These are phyloP conservation scores for Claviceps digitariae DNA, from an alignment of 2,329 filamentous ascomycete species.

Conservation along the genomic window DNA sequence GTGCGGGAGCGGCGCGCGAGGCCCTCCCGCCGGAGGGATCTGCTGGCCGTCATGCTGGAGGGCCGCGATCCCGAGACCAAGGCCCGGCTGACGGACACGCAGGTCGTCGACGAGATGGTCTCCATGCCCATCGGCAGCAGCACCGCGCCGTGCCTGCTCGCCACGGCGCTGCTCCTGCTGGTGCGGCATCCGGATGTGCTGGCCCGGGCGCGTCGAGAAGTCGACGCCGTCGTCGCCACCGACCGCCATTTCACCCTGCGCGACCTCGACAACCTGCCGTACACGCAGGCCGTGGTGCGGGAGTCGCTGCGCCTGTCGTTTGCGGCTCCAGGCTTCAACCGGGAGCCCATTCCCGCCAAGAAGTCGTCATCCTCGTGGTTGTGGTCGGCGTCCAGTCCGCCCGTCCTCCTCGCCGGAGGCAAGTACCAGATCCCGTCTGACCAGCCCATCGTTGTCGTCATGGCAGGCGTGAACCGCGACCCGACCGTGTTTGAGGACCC, in stretches of 20 bases:
- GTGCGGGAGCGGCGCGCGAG: conserved; percentile 41
- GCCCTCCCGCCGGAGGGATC: conserved; percentile 41
- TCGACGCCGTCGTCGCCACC: conserved; percentile 35
- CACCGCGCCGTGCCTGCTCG: conserved; percentile 33
- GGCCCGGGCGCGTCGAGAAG: conserved; percentile 36
- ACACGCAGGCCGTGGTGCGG: conserved; percentile 39
- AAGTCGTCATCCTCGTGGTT: too few relatives aligned
- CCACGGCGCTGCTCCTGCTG: conserved; percentile 35
- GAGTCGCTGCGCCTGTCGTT: conserved; percentile 41
- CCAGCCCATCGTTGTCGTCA: conserved; percentile 34
- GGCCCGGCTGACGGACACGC: conserved; percentile 40
- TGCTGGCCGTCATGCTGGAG: conserved; percentile 46
- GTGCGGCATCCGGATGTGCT: conserved; percentile 35
- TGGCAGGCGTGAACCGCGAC: conserved; percentile 37
- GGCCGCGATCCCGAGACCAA: conserved; percentile 49
- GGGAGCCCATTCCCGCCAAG: conserved; percentile 30
- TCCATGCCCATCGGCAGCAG: conserved; percentile 48
- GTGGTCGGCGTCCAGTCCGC: too few relatives aligned
- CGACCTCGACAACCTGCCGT: conserved; percentile 37
- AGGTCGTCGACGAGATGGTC: conserved; percentile 55
- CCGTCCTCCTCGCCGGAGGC: conserved; percentile 32
- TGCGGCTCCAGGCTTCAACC: conserved; percentile 41
- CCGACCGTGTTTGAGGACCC: conserved; percentile 33
- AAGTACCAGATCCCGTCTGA: conserved; percentile 35
- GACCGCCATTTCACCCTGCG: conserved; percentile 28